phyloP scores from a whole-genome alignment of 148 eudicot species.

The Vaccinium corymbosum region DNA sequence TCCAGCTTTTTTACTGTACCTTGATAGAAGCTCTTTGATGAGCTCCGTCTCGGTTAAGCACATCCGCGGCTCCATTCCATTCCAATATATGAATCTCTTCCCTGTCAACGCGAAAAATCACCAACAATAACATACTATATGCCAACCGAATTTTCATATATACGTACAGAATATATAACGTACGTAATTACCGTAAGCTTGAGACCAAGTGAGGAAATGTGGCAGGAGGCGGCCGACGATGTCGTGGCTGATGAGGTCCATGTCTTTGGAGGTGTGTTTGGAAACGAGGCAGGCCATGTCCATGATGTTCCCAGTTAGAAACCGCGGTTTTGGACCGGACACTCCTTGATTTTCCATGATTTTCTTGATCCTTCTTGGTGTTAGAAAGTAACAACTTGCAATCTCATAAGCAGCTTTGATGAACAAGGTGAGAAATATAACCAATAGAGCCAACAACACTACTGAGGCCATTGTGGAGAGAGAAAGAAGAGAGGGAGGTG shows the following conservation, averaged over 20 bases:
- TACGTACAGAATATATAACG: too few species aligned
- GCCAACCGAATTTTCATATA: too few species aligned
- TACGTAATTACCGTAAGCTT: slow-evolving; percentile 43
- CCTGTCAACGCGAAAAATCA: slow-evolving; percentile 31
- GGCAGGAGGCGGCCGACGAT: slow-evolving; percentile 75
- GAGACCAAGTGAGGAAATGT: slow-evolving; percentile 68
- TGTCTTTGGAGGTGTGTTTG: slow-evolving; percentile 59
- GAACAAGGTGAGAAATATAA: slow-evolving; percentile 24
- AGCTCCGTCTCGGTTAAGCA: slow-evolving; percentile 72
- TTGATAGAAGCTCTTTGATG: slow-evolving; percentile 66
- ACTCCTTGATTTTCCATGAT: slow-evolving; percentile 73
- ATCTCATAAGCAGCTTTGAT: slow-evolving; percentile 38
- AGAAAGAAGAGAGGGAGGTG: too few species aligned
- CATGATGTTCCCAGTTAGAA: slow-evolving; percentile 58
- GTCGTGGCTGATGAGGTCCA: slow-evolving; percentile 53
- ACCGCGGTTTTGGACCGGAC: slow-evolving; percentile 69
- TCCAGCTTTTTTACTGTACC: slow-evolving; percentile 59
- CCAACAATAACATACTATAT: not conserved
- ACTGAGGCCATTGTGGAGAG: slow-evolving; percentile 13
- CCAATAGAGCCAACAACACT: not conserved
- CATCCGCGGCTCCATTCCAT: slow-evolving; percentile 86
- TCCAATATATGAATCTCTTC: slow-evolving; percentile 80
- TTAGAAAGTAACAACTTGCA: slow-evolving; percentile 53
- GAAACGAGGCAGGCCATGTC: slow-evolving; percentile 60
- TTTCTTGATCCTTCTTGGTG: slow-evolving; percentile 65